phyloP scores from a whole-genome alignment of 164 flowering plant species.

The Houttuynia cordata region DNA sequence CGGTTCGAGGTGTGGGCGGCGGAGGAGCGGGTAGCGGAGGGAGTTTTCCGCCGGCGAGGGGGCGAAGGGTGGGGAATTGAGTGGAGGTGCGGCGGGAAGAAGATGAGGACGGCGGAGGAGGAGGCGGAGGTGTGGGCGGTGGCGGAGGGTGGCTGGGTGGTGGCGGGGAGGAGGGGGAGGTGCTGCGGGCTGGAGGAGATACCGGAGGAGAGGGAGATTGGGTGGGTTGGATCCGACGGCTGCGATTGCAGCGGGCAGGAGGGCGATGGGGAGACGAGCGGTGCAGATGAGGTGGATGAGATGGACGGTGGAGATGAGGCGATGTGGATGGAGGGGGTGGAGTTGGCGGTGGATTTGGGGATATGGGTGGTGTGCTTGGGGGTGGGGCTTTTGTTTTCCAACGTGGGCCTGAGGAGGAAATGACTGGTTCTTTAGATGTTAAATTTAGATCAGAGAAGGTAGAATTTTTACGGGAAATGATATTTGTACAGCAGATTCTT shows the following conservation, averaged over 20 bases:
- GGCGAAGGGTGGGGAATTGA: slow-evolving; percentile 39
- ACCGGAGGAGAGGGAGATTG: slow-evolving; percentile 46
- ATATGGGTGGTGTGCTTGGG: slow-evolving; percentile 71
- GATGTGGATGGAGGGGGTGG: slow-evolving; percentile 44
- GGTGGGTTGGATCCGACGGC: slow-evolving; percentile 5
- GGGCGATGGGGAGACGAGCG: slow-evolving; percentile 1
- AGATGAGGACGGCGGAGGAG: slow-evolving; percentile 1
- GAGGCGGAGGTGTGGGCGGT: slow-evolving; percentile 11
- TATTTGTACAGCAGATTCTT: too few relatives aligned
- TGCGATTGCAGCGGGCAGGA: slow-evolving; percentile 3
- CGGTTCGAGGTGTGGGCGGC: slow-evolving; percentile 43
- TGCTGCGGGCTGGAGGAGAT: slow-evolving; percentile 46
- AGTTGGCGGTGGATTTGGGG: slow-evolving; percentile 74
- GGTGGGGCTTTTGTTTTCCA: slow-evolving; percentile 53
- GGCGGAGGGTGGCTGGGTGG: slow-evolving; percentile 32
- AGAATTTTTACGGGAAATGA: too few relatives aligned
- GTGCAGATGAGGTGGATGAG: background rate
- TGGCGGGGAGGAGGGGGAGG: slow-evolving; percentile 33
- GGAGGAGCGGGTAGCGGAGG: slow-evolving; percentile 42
- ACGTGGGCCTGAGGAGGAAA: slow-evolving; percentile 36
- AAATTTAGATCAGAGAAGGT: too few relatives aligned
- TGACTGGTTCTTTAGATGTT: slow-evolving; percentile 9
- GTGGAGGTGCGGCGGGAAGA: slow-evolving; percentile 30
- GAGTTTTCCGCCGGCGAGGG: slow-evolving; percentile 24
- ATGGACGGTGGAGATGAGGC: slow-evolving; percentile 6